A percentile compares a stretch with the other conserved stretches of the same genome.
phyloP scores from a whole-genome alignment of 176 grass and related monocot species.

The Chloris gayana region DNA sequence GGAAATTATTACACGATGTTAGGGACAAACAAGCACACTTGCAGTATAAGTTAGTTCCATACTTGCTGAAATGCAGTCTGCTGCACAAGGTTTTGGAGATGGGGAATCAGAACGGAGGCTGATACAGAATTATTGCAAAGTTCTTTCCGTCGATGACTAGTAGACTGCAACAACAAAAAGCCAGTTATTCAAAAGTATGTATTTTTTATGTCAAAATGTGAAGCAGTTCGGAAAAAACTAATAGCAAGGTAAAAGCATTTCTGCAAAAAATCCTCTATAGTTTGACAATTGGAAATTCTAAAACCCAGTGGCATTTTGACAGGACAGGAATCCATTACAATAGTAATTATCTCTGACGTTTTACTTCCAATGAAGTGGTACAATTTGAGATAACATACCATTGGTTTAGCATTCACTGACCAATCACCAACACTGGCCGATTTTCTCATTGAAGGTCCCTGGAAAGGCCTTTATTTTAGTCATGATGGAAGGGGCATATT shows the following conservation, averaged over 20 bases:
- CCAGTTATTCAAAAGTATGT: slow-evolving; percentile 13
- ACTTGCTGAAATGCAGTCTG: slow-evolving; percentile 97
- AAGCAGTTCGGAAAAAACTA: not conserved
- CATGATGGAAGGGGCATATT: slow-evolving; percentile 11
- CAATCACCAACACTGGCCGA: slow-evolving; percentile 94
- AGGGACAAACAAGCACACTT: slow-evolving; percentile 8
- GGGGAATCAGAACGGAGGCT: slow-evolving; percentile 79
- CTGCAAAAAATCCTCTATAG: not conserved
- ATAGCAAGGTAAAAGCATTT: not conserved
- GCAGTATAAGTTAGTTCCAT: slow-evolving; percentile 37
- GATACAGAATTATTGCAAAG: slow-evolving; percentile 64
- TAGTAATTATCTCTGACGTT: not conserved
- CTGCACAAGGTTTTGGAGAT: slow-evolving; percentile 96
- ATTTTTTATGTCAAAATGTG: not conserved
- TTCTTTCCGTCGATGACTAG: slow-evolving; percentile 60
- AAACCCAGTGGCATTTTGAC: not conserved
- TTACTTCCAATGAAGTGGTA: slow-evolving; percentile 9
- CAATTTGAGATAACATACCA: slow-evolving; percentile 50
- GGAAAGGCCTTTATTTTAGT: slow-evolving; percentile 33
- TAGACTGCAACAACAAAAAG: slow-evolving; percentile 52
- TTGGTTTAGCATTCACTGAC: slow-evolving; percentile 53
- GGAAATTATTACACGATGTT: not conserved
- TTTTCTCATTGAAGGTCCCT: slow-evolving; percentile 87
- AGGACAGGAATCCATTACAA: not conserved
- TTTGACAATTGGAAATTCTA: not conserved